Percentiles rank a stretch among this genome's conserved stretches.
These are phyloP conservation scores for Plenodomus tracheiphilus DNA, from an alignment of 2,329 filamentous ascomycete genomes.

Conservation along the genomic window DNA sequence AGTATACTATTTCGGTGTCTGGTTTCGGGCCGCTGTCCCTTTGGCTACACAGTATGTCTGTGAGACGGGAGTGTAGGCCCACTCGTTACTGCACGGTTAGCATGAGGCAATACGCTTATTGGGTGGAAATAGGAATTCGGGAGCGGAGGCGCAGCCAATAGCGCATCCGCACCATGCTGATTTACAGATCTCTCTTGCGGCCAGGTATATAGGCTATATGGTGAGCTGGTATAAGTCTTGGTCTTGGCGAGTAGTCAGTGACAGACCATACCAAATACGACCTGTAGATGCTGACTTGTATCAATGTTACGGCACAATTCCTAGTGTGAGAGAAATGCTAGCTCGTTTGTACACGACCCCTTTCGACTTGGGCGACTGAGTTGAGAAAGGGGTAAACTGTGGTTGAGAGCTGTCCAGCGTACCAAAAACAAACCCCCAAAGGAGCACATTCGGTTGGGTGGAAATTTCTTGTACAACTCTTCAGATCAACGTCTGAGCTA, in stretches of 20 bases:
- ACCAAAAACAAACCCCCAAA: too few relatives aligned
- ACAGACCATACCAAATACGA: too few relatives aligned
- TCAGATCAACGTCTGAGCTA: too few relatives aligned
- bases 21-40: background rate
- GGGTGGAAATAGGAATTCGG: background rate
- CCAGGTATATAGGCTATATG: background rate
- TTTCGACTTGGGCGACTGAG: too few relatives aligned
- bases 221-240: background rate
- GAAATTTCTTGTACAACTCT: too few relatives aligned
- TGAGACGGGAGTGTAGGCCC: background rate
- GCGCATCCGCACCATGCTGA: background rate
- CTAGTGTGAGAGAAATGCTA: too few relatives aligned
- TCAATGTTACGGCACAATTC: too few relatives aligned
- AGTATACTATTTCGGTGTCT: background rate
- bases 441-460: too few relatives aligned
- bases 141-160: background rate
- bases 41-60: background rate
- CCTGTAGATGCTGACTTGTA: too few relatives aligned
- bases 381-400: too few relatives aligned
- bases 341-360: too few relatives aligned
- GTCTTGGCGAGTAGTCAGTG: background rate
- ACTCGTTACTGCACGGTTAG: background rate
- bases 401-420: too few relatives aligned
- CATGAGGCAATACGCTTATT: background rate
- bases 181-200: background rate